A percentile compares a stretch with the other conserved stretches of the same genome.
phyloP scores from a whole-genome alignment of 164 flowering plant genomes.

The Tetrastigma voinierianum region DNA sequence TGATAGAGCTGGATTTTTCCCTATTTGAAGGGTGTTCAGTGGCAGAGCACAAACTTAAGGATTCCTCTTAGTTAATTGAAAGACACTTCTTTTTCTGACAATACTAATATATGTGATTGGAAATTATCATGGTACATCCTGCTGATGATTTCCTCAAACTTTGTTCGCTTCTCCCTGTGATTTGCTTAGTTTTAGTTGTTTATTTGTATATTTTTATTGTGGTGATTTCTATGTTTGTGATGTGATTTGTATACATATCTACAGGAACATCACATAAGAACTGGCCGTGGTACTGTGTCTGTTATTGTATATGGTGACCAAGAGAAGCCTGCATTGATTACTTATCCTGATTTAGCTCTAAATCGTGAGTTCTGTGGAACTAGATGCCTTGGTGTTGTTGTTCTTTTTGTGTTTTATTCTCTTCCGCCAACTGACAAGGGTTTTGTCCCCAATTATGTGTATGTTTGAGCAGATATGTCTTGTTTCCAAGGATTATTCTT shows the following conservation, averaged over 20 bases:
- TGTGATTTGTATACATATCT: background rate
- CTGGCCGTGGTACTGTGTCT: conserved; percentile 75
- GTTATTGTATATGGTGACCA: conserved; percentile 82
- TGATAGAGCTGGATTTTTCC: background rate
- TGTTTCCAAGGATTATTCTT: conserved; percentile 88
- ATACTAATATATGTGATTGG: background rate
- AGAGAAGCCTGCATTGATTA: conserved; percentile 85
- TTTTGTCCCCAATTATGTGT: conserved; percentile 1
- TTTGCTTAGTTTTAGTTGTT: background rate
- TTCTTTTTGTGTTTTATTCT: background rate
- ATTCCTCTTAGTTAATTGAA: conserved; percentile 1
- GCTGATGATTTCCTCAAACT: background rate
- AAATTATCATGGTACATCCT: conserved; percentile 2
- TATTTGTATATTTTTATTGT: background rate
- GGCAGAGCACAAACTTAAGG: background rate
- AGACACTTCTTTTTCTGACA: background rate
- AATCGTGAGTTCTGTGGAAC: conserved; percentile 54
- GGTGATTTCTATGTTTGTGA: background rate
- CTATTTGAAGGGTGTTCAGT: background rate
- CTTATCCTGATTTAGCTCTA: conserved; percentile 91
- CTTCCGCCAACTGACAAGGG: conserved; percentile 4
- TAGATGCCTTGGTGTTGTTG: background rate
- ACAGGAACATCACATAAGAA: conserved; percentile 73
- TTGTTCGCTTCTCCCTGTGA: background rate
- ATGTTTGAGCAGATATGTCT: conserved; percentile 63